Percentiles rank a stretch among this genome's conserved stretches.
These are phyloP conservation scores for Funneliformis mosseae DNA, from an alignment of 192 early-diverging fungal species.

Conservation along the genomic window DNA sequence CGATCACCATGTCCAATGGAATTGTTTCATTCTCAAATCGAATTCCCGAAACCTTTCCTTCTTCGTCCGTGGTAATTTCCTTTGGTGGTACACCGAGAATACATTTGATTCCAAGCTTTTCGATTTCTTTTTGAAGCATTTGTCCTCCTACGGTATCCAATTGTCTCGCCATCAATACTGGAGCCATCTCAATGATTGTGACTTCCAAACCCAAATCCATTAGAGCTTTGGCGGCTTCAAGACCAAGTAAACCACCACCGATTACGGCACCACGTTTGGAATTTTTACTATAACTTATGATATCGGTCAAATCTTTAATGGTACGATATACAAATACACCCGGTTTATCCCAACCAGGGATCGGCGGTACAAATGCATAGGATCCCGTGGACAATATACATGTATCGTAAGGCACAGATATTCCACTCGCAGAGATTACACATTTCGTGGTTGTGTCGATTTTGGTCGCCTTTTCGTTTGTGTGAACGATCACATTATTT, in stretches of 20 bases:
- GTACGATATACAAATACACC: conserved; percentile 72
- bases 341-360: conserved; percentile 42
- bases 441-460: conserved; percentile 47
- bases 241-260: conserved; percentile 67
- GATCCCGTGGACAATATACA: conserved; percentile 66
- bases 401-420: conserved; percentile 52
- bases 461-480: conserved; percentile 43
- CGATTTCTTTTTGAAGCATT: conserved; percentile 54
- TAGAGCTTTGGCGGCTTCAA: conserved; percentile 70
- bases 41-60: conserved; percentile 36
- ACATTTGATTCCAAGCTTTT: conserved; percentile 49
- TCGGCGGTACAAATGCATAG: conserved; percentile 56
- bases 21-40: conserved; percentile 12
- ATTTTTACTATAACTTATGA: conserved; percentile 47
- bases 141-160: conserved; percentile 57
- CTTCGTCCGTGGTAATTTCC: conserved; percentile 42
- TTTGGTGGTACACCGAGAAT: conserved; percentile 40
- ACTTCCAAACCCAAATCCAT: conserved; percentile 54
- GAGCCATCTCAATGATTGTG: conserved; percentile 57
- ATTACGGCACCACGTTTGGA: conserved; percentile 57
- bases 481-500: conserved; percentile 47
- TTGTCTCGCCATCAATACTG: conserved; percentile 56
- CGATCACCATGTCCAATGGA: conserved; percentile 50
- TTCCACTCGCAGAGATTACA: conserved; percentile 32
- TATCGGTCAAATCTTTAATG: conserved; percentile 58